Evolutionary conservation across 352 stramenopile species (phyloP).

Genomic region (Phytophthora tentaculata): DNA sequence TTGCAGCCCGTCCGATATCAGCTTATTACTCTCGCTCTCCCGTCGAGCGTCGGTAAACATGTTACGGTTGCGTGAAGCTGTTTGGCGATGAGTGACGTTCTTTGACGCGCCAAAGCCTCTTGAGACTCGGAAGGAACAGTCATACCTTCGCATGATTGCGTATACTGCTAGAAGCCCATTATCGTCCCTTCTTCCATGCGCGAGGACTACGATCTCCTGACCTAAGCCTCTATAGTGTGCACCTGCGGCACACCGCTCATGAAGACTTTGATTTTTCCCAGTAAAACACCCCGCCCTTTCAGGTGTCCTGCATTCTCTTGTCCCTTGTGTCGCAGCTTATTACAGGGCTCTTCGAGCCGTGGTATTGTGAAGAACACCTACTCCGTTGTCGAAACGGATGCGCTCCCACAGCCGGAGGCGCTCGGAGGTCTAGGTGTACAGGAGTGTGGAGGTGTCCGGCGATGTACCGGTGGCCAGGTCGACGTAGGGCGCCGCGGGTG

Average conservation of each 20-base stretch:
- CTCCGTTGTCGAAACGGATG: background rate
- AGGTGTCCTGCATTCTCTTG: slow-evolving; percentile 29
- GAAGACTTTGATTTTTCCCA: slow-evolving; percentile 21
- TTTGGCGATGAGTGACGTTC: slow-evolving; percentile 8
- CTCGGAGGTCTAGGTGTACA: too few relatives aligned
- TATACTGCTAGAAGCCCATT: slow-evolving; percentile 15
- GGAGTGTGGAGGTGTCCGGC: too few relatives aligned
- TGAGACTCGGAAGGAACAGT: slow-evolving; percentile 10
- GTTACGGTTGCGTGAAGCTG: background rate
- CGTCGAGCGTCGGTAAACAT: slow-evolving; percentile 7
- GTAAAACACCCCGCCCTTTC: slow-evolving; percentile 32
- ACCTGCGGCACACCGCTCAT: slow-evolving; percentile 6
- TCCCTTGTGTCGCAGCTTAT: slow-evolving; percentile 1
- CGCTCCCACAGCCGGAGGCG: too few relatives aligned
- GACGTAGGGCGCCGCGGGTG: too few relatives aligned
- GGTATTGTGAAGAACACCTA: background rate
- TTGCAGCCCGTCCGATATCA: slow-evolving; percentile 12
- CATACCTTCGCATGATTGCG: slow-evolving; percentile 5
- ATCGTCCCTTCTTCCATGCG: slow-evolving; percentile 6
- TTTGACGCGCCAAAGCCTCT: slow-evolving; percentile 21
- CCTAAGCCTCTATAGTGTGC: slow-evolving; percentile 16
- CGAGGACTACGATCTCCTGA: slow-evolving; percentile 17
- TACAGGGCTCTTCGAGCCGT: slow-evolving; percentile 3
- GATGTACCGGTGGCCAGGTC: too few relatives aligned
- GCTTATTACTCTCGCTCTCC: slow-evolving; percentile 6